Evolutionary conservation across 768 basidiomycete genomes (phyloP).

Genomic region (Leccinellum albellum): DNA sequence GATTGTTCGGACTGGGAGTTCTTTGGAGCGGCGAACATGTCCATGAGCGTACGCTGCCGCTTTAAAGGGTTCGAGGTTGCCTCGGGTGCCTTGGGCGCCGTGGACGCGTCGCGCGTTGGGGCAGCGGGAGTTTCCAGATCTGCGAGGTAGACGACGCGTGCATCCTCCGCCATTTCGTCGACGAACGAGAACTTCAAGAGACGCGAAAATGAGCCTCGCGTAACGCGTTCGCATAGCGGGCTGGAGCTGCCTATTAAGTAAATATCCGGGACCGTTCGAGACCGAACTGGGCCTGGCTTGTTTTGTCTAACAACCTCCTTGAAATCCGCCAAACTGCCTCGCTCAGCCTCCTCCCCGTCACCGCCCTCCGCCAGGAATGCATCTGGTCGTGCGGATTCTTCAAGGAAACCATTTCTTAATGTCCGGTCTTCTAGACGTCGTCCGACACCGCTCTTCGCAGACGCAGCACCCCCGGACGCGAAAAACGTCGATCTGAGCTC

Average conservation of each 20-base stretch:
- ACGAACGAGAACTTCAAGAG: slow-evolving; percentile 11
- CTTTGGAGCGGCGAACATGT: slow-evolving; percentile 51
- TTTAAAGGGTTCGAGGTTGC: slow-evolving; percentile 31
- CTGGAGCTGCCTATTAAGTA: slow-evolving; percentile 8
- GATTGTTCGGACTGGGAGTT: slow-evolving; percentile 20
- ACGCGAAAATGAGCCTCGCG: slow-evolving; percentile 10
- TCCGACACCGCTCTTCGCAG: slow-evolving; percentile 22
- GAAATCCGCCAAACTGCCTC: slow-evolving; percentile 59
- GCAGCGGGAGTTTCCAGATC: slow-evolving; percentile 36
- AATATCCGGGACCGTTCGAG: not conserved
- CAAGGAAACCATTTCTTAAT: slow-evolving; percentile 36
- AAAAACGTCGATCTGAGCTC: slow-evolving; percentile 70
- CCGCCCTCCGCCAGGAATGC: slow-evolving; percentile 58
- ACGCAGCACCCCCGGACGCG: slow-evolving; percentile 19
- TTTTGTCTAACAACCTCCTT: not conserved
- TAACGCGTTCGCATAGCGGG: slow-evolving; percentile 2
- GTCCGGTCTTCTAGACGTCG: slow-evolving; percentile 26
- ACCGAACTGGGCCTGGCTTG: not conserved
- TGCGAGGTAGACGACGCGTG: slow-evolving; percentile 40
- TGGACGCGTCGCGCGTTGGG: slow-evolving; percentile 8
- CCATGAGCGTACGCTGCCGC: slow-evolving; percentile 62
- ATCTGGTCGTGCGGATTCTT: slow-evolving; percentile 47
- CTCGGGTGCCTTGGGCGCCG: slow-evolving; percentile 24
- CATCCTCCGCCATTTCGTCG: slow-evolving; percentile 22
- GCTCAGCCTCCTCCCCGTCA: slow-evolving; percentile 75